Conservation (phyloP, 1,139 yeast genomes). For the Geotrichum klebahnii region DNA sequence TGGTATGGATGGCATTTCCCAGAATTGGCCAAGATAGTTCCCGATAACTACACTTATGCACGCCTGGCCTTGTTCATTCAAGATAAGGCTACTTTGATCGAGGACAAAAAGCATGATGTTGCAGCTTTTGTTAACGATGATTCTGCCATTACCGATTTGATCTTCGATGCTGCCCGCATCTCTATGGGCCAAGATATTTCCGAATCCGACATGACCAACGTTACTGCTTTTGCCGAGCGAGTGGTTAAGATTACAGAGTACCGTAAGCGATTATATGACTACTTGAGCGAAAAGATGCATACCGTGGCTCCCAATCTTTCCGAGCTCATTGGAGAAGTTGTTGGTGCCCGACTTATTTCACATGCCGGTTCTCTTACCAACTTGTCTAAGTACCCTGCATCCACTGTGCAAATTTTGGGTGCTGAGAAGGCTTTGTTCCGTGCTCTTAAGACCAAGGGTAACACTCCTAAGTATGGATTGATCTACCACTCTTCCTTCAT, state of each 20-base stretch:
- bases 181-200: slow-evolving; percentile 98
- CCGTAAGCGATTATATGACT: slow-evolving; percentile 87
- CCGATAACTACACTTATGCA: slow-evolving; percentile 84
- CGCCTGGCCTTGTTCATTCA: slow-evolving; percentile 68
- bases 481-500: slow-evolving; percentile 95
- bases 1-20: slow-evolving; percentile 99
- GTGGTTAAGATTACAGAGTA: slow-evolving; percentile 91
- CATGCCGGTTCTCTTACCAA: slow-evolving; percentile 95
- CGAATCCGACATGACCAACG: slow-evolving; percentile 78
- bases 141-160: slow-evolving; percentile 87
- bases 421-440: slow-evolving; percentile 99
- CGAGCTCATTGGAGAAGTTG: slow-evolving; percentile 92
- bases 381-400: slow-evolving; percentile 96
- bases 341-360: slow-evolving; percentile 96
- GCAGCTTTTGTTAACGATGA: slow-evolving; percentile 90
- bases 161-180: slow-evolving; percentile 92
- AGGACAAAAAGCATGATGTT: slow-evolving; percentile 81
- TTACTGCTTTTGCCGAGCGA: slow-evolving; percentile 85
- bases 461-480: slow-evolving; percentile 96
- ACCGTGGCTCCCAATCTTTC: slow-evolving; percentile 98
- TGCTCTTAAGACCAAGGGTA: slow-evolving; percentile 96
- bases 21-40: slow-evolving; percentile 93
- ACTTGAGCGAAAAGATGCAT: slow-evolving; percentile 90
- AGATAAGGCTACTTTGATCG: slow-evolving; percentile 82
- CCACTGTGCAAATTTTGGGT: slow-evolving; percentile 97